A percentile compares a stretch with the other conserved stretches of the same genome.
Conservation (phyloP, 2,329 filamentous ascomycete species). For the Fusarium napiforme region DNA sequence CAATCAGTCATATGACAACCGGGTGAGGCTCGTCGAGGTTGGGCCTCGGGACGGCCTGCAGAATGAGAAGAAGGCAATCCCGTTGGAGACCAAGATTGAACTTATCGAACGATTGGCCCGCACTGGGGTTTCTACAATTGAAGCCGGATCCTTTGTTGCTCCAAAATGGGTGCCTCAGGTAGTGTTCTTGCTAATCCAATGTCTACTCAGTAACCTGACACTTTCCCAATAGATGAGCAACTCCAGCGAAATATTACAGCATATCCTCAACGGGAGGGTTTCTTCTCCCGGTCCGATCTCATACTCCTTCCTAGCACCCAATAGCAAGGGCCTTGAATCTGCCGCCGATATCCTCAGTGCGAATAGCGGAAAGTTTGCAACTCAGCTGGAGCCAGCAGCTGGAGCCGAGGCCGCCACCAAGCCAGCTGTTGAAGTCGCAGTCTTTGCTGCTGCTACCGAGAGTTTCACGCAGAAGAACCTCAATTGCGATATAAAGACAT, state of each 20-base stretch:
- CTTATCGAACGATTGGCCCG: constrained; percentile 75
- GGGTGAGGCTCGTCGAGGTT: constrained; percentile 79
- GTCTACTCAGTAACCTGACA: constrained; percentile 18
- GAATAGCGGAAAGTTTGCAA: constrained; percentile 61
- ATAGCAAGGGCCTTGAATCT: constrained; percentile 75
- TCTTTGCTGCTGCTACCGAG: constrained; percentile 86
- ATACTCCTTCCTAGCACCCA: constrained; percentile 85
- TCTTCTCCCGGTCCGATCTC: constrained; percentile 67
- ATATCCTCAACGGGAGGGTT: constrained; percentile 70
- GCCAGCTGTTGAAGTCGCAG: constrained; percentile 75
- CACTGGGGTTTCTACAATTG: constrained; percentile 78
- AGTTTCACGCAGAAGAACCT: constrained; percentile 83
- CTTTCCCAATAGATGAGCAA: constrained; percentile 74
- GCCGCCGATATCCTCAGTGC: constrained; percentile 65
- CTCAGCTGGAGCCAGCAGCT: constrained; percentile 58
- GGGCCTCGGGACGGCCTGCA: constrained; percentile 88
- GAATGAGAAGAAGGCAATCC: constrained; percentile 80
- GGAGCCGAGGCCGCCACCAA: constrained; percentile 54
- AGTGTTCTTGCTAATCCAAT: constrained; percentile 10
- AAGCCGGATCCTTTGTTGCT: constrained; percentile 84
- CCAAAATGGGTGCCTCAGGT: constrained; percentile 89
- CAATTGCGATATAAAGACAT: constrained; percentile 81
- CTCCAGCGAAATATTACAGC: constrained; percentile 77
- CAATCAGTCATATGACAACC: constrained; percentile 52
- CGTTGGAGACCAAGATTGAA: constrained; percentile 79